phyloP scores from a whole-genome alignment of 768 basidiomycete species.

The Tephrocybe sp. region DNA sequence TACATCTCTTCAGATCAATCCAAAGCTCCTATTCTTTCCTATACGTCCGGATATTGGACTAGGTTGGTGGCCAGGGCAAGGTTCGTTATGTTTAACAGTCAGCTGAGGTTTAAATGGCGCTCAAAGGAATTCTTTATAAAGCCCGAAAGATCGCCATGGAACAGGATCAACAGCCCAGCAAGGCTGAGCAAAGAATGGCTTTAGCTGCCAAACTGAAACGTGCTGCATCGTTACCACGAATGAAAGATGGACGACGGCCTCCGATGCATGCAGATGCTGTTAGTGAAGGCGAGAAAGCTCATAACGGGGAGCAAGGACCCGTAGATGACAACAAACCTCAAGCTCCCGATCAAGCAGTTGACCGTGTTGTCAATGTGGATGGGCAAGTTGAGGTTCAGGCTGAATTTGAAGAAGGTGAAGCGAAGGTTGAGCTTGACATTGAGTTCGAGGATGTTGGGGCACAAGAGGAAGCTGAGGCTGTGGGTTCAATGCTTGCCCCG shows the following conservation, averaged over 20 bases:
- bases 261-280: conserved; percentile 83
- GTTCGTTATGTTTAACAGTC: conserved; percentile 9
- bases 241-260: conserved; percentile 87
- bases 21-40: neutral
- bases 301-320: conserved; percentile 36
- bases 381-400: conserved; percentile 6
- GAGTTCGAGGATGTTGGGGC: conserved; percentile 18
- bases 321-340: conserved; percentile 27
- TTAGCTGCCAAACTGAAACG: conserved; percentile 90
- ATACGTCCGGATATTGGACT: conserved; percentile 3
- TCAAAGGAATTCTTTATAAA: conserved; percentile 4
- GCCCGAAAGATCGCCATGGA: conserved; percentile 33
- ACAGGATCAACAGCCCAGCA: conserved; percentile 45
- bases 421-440: conserved; percentile 6
- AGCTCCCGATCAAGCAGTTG: conserved; percentile 5
- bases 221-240: conserved; percentile 86
- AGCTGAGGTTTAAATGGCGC: conserved; percentile 11
- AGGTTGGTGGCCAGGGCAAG: conserved; percentile 16
- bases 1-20: neutral
- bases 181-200: conserved; percentile 76
- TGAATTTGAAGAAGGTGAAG: conserved; percentile 3
- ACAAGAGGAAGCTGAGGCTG: conserved; percentile 22
- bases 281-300: conserved; percentile 73
- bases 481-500: conserved; percentile 19
- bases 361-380: neutral